Base-by-base conservation (phyloP, 345 rosid genomes). In the Excoecaria agallocha region DNA sequence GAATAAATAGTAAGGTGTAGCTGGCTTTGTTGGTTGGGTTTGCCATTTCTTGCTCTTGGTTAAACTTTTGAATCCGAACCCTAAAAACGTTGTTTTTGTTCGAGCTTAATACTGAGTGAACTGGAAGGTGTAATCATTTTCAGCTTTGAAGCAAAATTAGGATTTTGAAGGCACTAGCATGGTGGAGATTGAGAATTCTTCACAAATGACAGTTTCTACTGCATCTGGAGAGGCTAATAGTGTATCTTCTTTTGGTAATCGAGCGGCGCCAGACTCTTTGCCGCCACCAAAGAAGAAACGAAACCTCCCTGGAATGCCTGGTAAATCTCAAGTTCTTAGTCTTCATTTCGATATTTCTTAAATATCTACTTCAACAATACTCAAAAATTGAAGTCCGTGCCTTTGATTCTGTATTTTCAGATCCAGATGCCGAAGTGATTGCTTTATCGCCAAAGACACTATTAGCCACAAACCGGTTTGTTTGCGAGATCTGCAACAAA, bases 231-330 rank as follows among this genome's bases (percentile, higher is more conserved):
- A 84, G 70, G 78, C 77, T n/a, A 51, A 71, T 25, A 69, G 74
- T 24, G 55, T 65, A 3, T 79, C 84, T 58, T 74, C 82, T n/a
- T 71, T 76, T 5, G 82, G 67, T 38, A 70, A 70, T 69, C 84
- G 75, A 43, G 58, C 78, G 16, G 71, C 69, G 38, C 79, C 77
- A 39, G 73, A 41, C 25, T 35, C 76, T 12, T 74, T 55, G 30
- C 77, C 59, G 20, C 67, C 83, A 30, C 68, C 79, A 54, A 90
- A 85, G 87, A 90, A 87, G 87, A 90, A 83, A 83, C 85, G 96
- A 37, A 90, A 83, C 69, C 96, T 89, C 78, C 96, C 96, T 12
- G 96, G 96, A 83, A 90, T 86, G 93, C 96, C 96, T 67, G 96
- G 96, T 89, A 43, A 43, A 43, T 43, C 48, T 43, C 48, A 43